Base-by-base conservation (phyloP, 768 basidiomycete genomes). In the Tulasnella sp. region DNA sequence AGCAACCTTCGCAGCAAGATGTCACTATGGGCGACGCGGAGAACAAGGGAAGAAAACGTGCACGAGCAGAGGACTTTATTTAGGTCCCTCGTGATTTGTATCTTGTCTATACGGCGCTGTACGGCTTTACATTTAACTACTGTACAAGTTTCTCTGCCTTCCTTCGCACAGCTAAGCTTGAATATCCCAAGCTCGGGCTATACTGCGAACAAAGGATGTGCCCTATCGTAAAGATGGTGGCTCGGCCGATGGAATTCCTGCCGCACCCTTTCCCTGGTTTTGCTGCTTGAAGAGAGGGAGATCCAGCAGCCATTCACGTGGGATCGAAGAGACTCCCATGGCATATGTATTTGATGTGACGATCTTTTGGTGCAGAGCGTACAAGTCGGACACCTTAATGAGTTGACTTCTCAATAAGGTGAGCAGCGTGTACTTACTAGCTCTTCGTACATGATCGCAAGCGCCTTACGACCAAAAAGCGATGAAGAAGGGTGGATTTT, bases 401-500 rank as follows among this genome's bases (percentile, higher is more conserved):
- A n/a, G n/a, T n/a, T n/a, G 14, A 22, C 31, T 3, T 70, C 36
- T 75, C 39, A 78, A 52, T 71, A 42, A 29, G 45, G 25, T 2
- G 34, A 39, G 67, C 15, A 25, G 67, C 40, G 1, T 76, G 54
- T 2, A 85, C 91, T 80, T 78, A 97, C 97, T 81, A 99, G 84
- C 81, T 99, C 97, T 82, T 97, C 92, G 81, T 93, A 99, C 45
- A 99, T 87, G 78, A 99, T 94, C 6, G 91, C 94, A 0, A 90
- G 90, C 0, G 90, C 88, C 81, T 93, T 93, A 81, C 92, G 94
- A 79, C 92, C 91, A 79, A 87, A 88, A 80, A 99, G 81, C 3
- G 89, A 87, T 38, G 96, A 98, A 38, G 92, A 88, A 0, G 97
- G 97, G 81, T 99, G 95, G 29, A 99, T 92, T 82, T 96, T 97